phyloP scores from a whole-genome alignment of 2,329 filamentous ascomycete genomes.

The Ceratocystis albifundus region DNA sequence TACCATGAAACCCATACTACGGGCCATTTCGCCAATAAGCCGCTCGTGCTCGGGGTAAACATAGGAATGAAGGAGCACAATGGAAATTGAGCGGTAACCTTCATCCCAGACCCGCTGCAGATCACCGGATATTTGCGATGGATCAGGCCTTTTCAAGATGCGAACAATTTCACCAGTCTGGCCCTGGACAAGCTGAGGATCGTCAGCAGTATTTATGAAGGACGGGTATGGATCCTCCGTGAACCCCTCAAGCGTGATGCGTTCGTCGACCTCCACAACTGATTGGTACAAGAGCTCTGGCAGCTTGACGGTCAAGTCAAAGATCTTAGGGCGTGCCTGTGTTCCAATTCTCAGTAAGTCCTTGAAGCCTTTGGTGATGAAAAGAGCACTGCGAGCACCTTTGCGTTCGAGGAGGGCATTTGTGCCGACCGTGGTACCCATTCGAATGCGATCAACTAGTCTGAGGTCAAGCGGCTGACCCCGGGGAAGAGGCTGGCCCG shows the following conservation, averaged over 20 bases:
- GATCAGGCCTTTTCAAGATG: conserved; percentile 49
- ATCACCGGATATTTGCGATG: conserved; percentile 42
- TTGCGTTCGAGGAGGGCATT: conserved; percentile 85
- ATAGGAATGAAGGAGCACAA: conserved; percentile 86
- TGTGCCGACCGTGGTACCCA: conserved; percentile 91
- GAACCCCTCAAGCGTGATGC: conserved; percentile 84
- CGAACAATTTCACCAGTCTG: conserved; percentile 58
- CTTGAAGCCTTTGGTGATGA: conserved; percentile 77
- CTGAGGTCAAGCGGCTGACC: conserved; percentile 71
- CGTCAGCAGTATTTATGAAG: conserved; percentile 52
- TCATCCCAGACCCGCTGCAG: conserved; percentile 49
- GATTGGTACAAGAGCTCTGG: conserved; percentile 76
- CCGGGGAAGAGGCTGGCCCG: conserved; percentile 61
- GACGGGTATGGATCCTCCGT: conserved; percentile 68
- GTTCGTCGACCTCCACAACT: conserved; percentile 82
- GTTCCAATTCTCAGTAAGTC: conserved; percentile 85
- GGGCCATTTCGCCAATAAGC: conserved; percentile 61
- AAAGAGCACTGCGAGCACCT: conserved; percentile 75
- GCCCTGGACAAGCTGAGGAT: conserved; percentile 54
- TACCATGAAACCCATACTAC: conserved; percentile 51
- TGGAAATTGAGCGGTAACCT: conserved; percentile 69
- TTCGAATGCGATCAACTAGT: conserved; percentile 78
- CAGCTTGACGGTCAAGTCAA: conserved; percentile 76
- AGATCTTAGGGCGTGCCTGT: conserved; percentile 79
- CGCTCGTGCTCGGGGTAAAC: conserved; percentile 82